Evolutionary conservation across 2,329 filamentous ascomycete species (phyloP).

Genomic region (Monilinia fructicola): DNA sequence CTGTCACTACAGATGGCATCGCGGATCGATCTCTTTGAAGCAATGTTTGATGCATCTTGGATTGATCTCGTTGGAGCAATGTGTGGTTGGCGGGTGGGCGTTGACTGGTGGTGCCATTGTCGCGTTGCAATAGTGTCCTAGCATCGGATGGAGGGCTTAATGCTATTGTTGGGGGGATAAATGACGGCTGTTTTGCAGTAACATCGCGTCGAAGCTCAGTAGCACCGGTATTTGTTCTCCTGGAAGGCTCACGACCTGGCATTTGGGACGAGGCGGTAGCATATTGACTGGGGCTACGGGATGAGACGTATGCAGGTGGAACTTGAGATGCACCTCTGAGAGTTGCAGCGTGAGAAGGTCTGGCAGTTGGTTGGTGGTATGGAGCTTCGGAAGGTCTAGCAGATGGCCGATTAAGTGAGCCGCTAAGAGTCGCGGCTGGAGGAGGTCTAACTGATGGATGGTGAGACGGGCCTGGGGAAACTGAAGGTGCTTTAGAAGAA

Average conservation of each 20-base stretch:
- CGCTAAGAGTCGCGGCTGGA: not conserved
- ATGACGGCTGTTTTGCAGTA: not conserved
- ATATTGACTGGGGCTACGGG: not conserved
- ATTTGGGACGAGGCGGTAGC: not conserved
- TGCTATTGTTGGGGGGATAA: not conserved
- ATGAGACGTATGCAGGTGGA: not conserved
- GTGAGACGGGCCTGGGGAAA: not conserved
- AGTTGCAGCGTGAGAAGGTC: not conserved
- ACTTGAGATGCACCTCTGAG: not conserved
- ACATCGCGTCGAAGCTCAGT: slow-evolving; percentile 8
- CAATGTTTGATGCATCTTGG: not conserved
- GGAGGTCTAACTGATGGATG: not conserved
- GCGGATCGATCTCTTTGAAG: not conserved
- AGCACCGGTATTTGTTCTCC: not conserved
- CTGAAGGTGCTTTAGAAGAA: not conserved
- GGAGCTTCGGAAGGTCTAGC: not conserved
- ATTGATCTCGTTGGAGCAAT: not conserved
- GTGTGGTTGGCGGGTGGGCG: not conserved
- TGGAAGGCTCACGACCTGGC: not conserved
- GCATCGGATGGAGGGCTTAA: not conserved
- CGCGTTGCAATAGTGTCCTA: not conserved
- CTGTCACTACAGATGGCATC: not conserved
- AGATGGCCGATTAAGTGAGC: not conserved
- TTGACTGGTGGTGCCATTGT: not conserved
- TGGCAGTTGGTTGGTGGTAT: not conserved